Evolutionary conservation across 148 eudicot genomes (phyloP), one percentile per base, ranked within the genome.

Genomic region (Salicornia ramosissima): DNA sequence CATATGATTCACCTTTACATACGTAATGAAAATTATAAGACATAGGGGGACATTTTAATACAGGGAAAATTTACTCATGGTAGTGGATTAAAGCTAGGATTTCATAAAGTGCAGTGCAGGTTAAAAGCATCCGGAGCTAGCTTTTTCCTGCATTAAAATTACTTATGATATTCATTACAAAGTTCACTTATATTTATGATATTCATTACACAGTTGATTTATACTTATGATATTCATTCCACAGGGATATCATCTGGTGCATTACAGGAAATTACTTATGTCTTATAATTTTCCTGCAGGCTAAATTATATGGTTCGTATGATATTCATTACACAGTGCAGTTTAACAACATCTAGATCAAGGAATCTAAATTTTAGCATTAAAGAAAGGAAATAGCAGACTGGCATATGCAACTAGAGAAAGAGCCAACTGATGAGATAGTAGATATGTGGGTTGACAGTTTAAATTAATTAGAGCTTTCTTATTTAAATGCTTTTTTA

Each of bases 1-100:
- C 95, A 75, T 88, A 88, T 40, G 92, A 78, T 78, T 93, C 96
- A 76, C 98, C 98, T 93, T 78, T 34, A 85, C 28, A 68, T 54
- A 70, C 15, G 42, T 70, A 65, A 58, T n/a, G 22, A 43, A 75
- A 67, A 52, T 34, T 57, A 55, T 57, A 58, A 65, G 57, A 30
- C 66, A n/a, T 68, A 65, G 29, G 63, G 39, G 16, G 33, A 39
- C 59, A 16, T 49, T 49, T 6, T 49, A 34, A 67, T 58, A 47
- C n/a, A 73, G 19, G 26, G n/a, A 74, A 64, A 30, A 13, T 56
- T 29, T 18, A 18, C 8, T 53, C 43, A 26, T 25, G 55, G 51
- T 58, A 21, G 45, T 36, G 40, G 40, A 36, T 36, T 36, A 36
- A 36, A n/a, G n/a, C n/a, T n/a, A n/a, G n/a, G n/a, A n/a, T n/a